Base-by-base conservation (phyloP, 1,139 yeast species). In the Meyerozyma guilliermondii region DNA sequence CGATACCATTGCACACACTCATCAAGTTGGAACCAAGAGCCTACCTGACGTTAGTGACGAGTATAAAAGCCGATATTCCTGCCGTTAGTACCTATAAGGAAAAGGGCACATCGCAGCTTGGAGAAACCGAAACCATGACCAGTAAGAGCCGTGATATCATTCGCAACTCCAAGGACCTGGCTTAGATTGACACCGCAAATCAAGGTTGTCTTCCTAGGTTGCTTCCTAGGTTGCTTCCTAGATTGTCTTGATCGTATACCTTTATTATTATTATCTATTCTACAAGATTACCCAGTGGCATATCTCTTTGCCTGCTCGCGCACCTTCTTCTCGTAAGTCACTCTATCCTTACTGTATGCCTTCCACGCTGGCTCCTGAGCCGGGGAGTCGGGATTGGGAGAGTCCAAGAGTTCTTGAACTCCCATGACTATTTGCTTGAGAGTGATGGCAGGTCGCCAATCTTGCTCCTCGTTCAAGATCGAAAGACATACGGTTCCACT, bases 291-390 rank as follows among this genome's bases (percentile, higher is more conserved):
- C 14, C 36, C 36, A 49, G 70, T 73, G 26, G 81, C 78, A 59
- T 86, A 92, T 59, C 73, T 76, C 57, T 80, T 79, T 7, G 95
- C 92, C 66, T 92, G 98, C 50, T 85, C 89, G 51, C 68, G 68
- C 28, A 92, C 95, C 55, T 80, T 84, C 62, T 80, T 80, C 47
- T 83, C 87, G 59, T 94, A 94, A 39, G 76, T 66, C 1, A 71
- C 68, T 55, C 75, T 76, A 59, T 87, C 87, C 56, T 80, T 81
- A 36, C 80, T 75, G 55, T 80, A 92, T 1, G 95, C 87, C 58
- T 83, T 81, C 84, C 91, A 94, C 2, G 98, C 98, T 3, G 95
- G 95, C 51, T 88, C 95, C 63, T 92, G 99, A 0, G 98, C 98
- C 1, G 99, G 99, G 0, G 97, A 88, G 46, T 85, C 83, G 26